phyloP scores from a whole-genome alignment of 164 flowering plant species.

The Malania oleifera region DNA sequence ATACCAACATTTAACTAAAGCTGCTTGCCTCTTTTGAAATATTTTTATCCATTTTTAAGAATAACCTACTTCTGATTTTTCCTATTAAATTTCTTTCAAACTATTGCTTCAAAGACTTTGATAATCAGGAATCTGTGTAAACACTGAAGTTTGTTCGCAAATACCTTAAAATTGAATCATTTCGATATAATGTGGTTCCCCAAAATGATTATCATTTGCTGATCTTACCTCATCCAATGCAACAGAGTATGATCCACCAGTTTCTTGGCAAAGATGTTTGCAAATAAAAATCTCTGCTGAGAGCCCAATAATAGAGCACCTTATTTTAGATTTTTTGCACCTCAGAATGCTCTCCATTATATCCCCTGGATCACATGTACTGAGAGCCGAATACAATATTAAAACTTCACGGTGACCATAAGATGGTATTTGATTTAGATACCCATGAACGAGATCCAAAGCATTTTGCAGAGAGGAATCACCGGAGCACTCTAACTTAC shows the following conservation, averaged over 20 bases:
- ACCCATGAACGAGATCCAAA: slow-evolving; percentile 70
- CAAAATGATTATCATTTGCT: not conserved
- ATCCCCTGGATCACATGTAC: slow-evolving; percentile 94
- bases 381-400: slow-evolving; percentile 84
- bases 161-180: not conserved
- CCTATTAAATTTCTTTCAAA: too few relatives aligned
- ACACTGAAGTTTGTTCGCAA: not conserved
- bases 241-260: slow-evolving; percentile 80
- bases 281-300: slow-evolving; percentile 90
- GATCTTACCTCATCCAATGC: slow-evolving; percentile 85
- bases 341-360: slow-evolving; percentile 75
- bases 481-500: slow-evolving; percentile 80
- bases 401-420: slow-evolving; percentile 94
- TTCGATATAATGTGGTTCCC: not conserved
- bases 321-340: slow-evolving; percentile 80
- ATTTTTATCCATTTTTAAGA: too few relatives aligned
- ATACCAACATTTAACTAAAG: not conserved
- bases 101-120: not conserved
- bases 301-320: slow-evolving; percentile 91
- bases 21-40: not conserved
- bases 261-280: slow-evolving; percentile 90
- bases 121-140: not conserved
- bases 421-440: slow-evolving; percentile 78
- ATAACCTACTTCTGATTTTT: too few relatives aligned
- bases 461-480: slow-evolving; percentile 92